phyloP scores from a whole-genome alignment of 2,329 filamentous ascomycete species.

The Dactylonectria estremocensis region DNA sequence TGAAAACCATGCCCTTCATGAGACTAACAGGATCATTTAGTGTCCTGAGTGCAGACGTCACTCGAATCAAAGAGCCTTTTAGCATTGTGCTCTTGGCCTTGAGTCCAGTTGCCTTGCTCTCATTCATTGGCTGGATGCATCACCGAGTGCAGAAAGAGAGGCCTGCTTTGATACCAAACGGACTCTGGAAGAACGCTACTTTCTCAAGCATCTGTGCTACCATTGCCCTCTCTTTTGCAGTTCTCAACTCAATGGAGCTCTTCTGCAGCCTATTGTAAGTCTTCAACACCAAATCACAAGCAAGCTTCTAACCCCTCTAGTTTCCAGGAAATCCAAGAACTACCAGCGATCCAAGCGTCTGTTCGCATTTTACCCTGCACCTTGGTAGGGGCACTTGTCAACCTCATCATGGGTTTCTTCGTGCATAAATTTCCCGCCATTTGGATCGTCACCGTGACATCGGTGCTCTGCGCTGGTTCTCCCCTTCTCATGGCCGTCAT shows the following conservation, averaged over 20 bases:
- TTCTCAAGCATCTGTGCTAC: conserved; percentile 71
- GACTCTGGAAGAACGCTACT: conserved; percentile 70
- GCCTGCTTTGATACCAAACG: conserved; percentile 74
- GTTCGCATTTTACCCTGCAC: conserved; percentile 63
- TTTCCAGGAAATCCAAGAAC: conserved; percentile 65
- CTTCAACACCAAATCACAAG: neutral
- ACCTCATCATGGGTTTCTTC: conserved; percentile 61
- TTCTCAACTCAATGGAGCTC: conserved; percentile 63
- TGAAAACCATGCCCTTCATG: too few species aligned
- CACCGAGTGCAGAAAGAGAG: conserved; percentile 60
- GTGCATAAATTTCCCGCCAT: conserved; percentile 59
- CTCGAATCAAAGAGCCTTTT: conserved; percentile 58
- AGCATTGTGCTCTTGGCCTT: conserved; percentile 64
- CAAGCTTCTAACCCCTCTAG: conserved; percentile 47
- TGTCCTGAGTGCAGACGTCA: conserved; percentile 55
- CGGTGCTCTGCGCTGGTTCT: conserved; percentile 59
- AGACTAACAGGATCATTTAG: conserved; percentile 35
- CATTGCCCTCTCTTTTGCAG: conserved; percentile 62
- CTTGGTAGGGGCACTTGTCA: conserved; percentile 58
- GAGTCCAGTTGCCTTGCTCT: conserved; percentile 59
- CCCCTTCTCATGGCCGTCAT: conserved; percentile 71
- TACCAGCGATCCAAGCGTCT: conserved; percentile 62
- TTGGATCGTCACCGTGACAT: conserved; percentile 57
- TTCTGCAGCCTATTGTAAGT: conserved; percentile 65
- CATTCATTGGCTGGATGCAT: conserved; percentile 69